Evolutionary conservation across 768 basidiomycete species (phyloP).

Genomic region (Tricholoma sp.): DNA sequence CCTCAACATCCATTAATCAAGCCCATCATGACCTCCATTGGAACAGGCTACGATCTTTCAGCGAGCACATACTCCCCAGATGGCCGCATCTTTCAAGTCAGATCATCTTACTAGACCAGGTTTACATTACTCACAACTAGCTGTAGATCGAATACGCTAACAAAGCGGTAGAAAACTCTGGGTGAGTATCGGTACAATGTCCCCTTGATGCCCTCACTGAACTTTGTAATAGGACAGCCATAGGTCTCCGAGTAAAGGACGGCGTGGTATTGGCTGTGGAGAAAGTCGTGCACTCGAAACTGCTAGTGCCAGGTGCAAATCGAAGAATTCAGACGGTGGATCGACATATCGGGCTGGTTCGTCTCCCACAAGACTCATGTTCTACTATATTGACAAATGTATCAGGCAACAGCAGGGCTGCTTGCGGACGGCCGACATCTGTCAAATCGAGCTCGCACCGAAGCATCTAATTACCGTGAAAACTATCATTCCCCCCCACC

Average conservation of each 20-base stretch:
- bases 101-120: constrained; percentile 4
- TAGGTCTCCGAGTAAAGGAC: constrained; percentile 91
- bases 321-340: constrained; percentile 92
- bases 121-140: constrained; percentile 6
- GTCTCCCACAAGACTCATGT: constrained; percentile 9
- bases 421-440: constrained; percentile 91
- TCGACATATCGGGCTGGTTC: constrained; percentile 87
- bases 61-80: constrained; percentile 94
- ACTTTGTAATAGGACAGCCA: constrained; percentile 67
- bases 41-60: constrained; percentile 97
- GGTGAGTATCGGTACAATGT: constrained; percentile 42
- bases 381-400: not conserved
- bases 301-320: constrained; percentile 90
- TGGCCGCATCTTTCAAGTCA: constrained; percentile 96
- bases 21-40: constrained; percentile 88
- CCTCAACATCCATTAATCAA: constrained; percentile 8
- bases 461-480: constrained; percentile 71
- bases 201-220: constrained; percentile 3
- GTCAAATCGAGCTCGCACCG: constrained; percentile 78
- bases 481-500: constrained; percentile 69
- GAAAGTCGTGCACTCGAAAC: constrained; percentile 94
- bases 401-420: constrained; percentile 86
- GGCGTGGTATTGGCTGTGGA: constrained; percentile 96
- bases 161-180: constrained; percentile 98
- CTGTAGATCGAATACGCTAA: constrained; percentile 92